Conservation (phyloP, 78 protist species). For the slime mould (Dictyostelium discoideum) region DNA sequence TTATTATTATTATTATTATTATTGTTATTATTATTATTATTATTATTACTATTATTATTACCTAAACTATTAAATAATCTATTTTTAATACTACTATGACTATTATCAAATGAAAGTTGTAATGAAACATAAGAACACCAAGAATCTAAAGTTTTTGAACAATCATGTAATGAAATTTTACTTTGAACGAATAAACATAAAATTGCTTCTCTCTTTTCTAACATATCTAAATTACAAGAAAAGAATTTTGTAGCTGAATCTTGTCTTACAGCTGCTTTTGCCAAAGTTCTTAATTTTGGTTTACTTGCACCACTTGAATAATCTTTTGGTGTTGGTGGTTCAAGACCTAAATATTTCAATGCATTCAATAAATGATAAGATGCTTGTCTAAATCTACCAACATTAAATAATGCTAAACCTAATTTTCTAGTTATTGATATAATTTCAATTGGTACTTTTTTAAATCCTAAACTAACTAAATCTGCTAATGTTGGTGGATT, state of each 20-base stretch:
- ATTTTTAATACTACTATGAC: background rate
- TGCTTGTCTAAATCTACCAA: conserved; percentile 28
- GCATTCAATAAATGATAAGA: conserved; percentile 20
- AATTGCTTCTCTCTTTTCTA: conserved; percentile 65
- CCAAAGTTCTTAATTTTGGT: conserved; percentile 5
- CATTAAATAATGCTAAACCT: conserved; percentile 52
- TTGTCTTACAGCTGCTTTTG: conserved; percentile 20
- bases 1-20: too few relatives aligned
- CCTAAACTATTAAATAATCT: background rate
- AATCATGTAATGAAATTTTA: conserved; percentile 59
- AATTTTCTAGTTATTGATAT: conserved; percentile 59
- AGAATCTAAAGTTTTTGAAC: conserved; percentile 6
- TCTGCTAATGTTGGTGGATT: background rate
- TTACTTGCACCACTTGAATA: background rate
- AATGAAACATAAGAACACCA: conserved; percentile 52
- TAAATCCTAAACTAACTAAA: background rate
- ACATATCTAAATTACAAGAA: conserved; percentile 10
- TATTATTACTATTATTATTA: too few relatives aligned
- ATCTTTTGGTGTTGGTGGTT: conserved; percentile 24
- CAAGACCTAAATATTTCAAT: conserved; percentile 65
- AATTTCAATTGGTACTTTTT: conserved; percentile 27
- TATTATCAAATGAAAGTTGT: conserved; percentile 34
- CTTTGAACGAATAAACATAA: conserved; percentile 33
- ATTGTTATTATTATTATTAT: too few relatives aligned
- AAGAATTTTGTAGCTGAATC: conserved; percentile 49